A percentile compares a stretch with the other conserved stretches of the same genome.
These are phyloP conservation scores for Yarrowia alimentaria DNA, from an alignment of 805 yeast genomes.

Conservation along the genomic window DNA sequence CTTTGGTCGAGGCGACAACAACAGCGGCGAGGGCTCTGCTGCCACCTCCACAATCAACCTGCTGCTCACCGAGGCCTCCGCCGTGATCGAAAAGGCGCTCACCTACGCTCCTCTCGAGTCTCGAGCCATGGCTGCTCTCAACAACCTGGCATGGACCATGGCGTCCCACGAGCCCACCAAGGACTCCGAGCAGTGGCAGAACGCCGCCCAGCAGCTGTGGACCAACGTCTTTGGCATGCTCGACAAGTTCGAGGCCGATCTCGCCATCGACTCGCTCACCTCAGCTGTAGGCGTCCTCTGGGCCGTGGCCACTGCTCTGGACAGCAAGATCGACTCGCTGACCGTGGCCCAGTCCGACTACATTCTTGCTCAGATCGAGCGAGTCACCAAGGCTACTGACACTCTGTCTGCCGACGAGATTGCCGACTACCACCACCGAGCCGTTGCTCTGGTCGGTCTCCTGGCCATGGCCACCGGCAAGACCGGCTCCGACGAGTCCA, in stretches of 20 bases:
- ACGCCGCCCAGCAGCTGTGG: constrained; percentile 37
- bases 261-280: constrained; percentile 35
- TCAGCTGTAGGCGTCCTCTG: constrained; percentile 46
- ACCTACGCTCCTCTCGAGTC: constrained; percentile 47
- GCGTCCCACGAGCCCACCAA: constrained; percentile 35
- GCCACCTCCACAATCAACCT: constrained; percentile 30
- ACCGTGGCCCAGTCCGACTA: constrained; percentile 22
- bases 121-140: constrained; percentile 63
- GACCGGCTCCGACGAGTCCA: constrained; percentile 30
- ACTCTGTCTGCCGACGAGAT: constrained; percentile 35
- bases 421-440: constrained; percentile 46
- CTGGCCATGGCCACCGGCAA: constrained; percentile 50
- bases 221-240: constrained; percentile 32
- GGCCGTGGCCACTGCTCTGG: constrained; percentile 44
- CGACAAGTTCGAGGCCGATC: constrained; percentile 31
- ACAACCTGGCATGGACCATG: constrained; percentile 65
- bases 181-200: constrained; percentile 44
- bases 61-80: constrained; percentile 29
- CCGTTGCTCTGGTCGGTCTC: constrained; percentile 54
- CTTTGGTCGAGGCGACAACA: constrained; percentile 22
- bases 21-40: constrained; percentile 28
- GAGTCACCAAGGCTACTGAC: constrained; percentile 29
- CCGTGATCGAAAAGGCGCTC: constrained; percentile 40
- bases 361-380: constrained; percentile 37
- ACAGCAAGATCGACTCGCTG: constrained; percentile 30